Conservation (phyloP, 176 grass and related monocot genomes). For the Oryza meyeriana region DNA sequence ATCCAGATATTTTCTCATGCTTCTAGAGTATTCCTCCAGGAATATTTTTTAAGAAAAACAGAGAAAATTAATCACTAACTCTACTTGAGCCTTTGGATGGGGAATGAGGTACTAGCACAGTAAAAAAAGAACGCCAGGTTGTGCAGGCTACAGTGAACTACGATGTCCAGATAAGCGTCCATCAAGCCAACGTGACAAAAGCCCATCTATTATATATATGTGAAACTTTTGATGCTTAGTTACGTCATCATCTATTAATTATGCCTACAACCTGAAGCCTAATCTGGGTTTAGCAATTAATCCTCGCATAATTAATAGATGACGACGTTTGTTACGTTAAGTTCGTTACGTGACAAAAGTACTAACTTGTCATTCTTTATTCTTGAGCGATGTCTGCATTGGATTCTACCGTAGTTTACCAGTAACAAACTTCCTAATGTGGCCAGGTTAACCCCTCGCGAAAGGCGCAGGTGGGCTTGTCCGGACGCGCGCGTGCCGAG, state of each 20-base stretch:
- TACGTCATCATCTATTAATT: background rate
- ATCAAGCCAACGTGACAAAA: background rate
- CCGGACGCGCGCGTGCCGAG: background rate
- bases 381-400: background rate
- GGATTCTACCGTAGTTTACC: background rate
- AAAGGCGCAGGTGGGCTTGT: background rate
- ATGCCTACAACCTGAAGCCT: background rate
- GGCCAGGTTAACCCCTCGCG: background rate
- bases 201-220: background rate
- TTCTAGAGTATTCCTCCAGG: background rate
- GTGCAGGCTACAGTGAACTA: background rate
- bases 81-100: background rate
- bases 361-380: background rate
- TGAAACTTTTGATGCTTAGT: background rate
- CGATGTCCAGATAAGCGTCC: background rate
- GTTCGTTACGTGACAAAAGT: too few species aligned
- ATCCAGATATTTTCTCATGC: background rate
- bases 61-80: background rate
- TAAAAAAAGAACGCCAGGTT: background rate
- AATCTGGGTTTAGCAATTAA: background rate
- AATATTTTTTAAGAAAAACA: background rate
- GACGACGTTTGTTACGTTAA: too few species aligned
- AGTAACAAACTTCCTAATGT: constrained; percentile 11
- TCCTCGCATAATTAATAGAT: too few species aligned
- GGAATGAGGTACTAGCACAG: background rate